Base-by-base conservation (phyloP, 352 stramenopile species). In the Blastocystis sp. region DNA sequence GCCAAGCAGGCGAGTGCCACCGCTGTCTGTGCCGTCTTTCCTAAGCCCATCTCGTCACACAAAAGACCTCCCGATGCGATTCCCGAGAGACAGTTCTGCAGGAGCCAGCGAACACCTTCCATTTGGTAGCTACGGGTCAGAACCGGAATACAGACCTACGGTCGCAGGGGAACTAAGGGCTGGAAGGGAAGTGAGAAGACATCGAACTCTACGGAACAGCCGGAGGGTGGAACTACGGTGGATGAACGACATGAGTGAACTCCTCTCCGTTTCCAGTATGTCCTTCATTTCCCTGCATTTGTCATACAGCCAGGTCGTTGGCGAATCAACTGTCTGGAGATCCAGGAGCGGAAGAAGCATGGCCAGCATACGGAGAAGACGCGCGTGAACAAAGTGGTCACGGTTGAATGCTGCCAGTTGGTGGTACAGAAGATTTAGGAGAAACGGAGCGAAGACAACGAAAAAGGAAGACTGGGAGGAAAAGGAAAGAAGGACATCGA, bases 41-140 rank as follows among this genome's bases (percentile, higher is more conserved):
- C 69, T 27, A 81, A 44, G 4, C 69, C 69, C 69, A 81, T 81
- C 27, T 81, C 69, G 40, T 81, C 69, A 61, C 69, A 48, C 11
- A 81, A 44, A 44, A 81, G 61, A 0, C 69, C 69, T 11, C 69
- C 69, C 18, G 46, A 64, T 42, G 69, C 24, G 18, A 81, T 81
- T 18, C 69, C 69, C 36, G 48, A 42, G 7, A 81, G 46, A 64
- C 69, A 81, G 69, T 81, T 81, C 14, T 38, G 49, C 24, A 81
- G 27, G 24, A 81, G 29, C 69, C 69, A 81, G 3, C 27, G 18
- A 44, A 81, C 48, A 11, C 69, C 69, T 38, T 81, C 69, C 32
- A 64, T 24, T 38, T 81, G 69, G 53, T 81, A 81, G 3, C 69
- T 81, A 64, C n/a, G 9, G 27, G n/a, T 81, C 32, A 81, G 8